A percentile compares a stretch with the other conserved stretches of the same genome.
Evolutionary conservation across 2,329 filamentous ascomycete genomes (phyloP).

Genomic region (Trichoderma sp.): DNA sequence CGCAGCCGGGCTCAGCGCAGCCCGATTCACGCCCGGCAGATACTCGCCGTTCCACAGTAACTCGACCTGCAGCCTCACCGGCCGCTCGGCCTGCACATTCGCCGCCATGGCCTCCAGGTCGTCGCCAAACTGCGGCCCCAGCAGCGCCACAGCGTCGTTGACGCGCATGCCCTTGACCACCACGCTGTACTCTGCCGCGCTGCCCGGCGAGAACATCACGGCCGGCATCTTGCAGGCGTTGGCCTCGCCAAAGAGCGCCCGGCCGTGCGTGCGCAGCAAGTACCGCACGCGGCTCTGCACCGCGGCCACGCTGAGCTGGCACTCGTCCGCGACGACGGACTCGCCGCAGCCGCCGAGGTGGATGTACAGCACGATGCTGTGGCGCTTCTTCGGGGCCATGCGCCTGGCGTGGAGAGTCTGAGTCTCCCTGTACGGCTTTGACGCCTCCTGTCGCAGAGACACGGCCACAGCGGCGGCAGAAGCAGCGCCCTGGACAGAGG

Average conservation of each 20-base stretch:
- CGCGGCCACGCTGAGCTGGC: constrained; percentile 34
- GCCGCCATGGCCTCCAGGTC: constrained; percentile 32
- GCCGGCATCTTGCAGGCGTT: neutral
- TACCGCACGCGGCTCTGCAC: constrained; percentile 29
- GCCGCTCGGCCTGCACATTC: constrained; percentile 23
- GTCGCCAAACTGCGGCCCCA: constrained; percentile 32
- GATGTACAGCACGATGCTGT: constrained; percentile 33
- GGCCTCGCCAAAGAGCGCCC: constrained; percentile 3
- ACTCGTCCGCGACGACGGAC: constrained; percentile 36
- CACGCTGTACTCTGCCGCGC: constrained; percentile 17
- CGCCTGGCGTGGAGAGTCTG: neutral
- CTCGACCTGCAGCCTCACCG: constrained; percentile 11
- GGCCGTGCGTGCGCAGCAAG: constrained; percentile 29
- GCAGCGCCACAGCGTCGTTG: constrained; percentile 31
- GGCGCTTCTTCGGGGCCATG: neutral
- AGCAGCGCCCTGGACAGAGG: neutral
- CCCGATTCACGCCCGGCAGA: neutral
- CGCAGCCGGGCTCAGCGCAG: neutral
- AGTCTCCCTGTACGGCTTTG: neutral
- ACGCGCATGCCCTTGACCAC: constrained; percentile 31
- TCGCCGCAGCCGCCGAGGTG: constrained; percentile 35
- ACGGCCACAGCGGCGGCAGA: neutral
- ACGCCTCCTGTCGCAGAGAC: neutral
- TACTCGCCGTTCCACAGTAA: neutral
- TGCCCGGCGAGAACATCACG: constrained; percentile 6